Evolutionary conservation across 805 yeast genomes (phyloP).

Genomic region (Ogataea minuta): DNA sequence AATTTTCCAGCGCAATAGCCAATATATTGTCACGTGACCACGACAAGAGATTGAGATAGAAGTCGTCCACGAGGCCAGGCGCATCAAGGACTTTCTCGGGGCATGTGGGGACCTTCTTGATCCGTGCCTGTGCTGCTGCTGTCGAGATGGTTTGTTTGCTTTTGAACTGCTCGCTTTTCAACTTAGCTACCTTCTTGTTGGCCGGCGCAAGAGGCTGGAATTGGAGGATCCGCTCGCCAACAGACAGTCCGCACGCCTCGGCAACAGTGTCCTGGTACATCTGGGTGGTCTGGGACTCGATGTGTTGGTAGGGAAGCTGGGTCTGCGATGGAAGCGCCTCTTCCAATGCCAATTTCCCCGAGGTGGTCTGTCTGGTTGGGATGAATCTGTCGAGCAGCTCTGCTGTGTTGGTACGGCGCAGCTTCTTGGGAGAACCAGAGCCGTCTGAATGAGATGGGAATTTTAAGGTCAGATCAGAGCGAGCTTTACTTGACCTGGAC

Average conservation of each 20-base stretch:
- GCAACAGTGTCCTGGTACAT: conserved; percentile 82
- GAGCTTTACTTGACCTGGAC: conserved; percentile 23
- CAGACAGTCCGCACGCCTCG: conserved; percentile 87
- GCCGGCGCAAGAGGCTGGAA: conserved; percentile 88
- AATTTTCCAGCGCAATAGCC: conserved; percentile 83
- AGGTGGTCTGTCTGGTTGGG: conserved; percentile 52
- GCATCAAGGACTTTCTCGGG: conserved; percentile 96
- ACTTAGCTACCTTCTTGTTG: conserved; percentile 27
- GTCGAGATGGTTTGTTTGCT: conserved; percentile 32
- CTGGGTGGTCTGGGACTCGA: conserved; percentile 50
- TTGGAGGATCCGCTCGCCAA: conserved; percentile 78
- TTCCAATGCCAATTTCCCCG: conserved; percentile 40
- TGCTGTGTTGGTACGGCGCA: conserved; percentile 36
- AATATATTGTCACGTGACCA: conserved; percentile 84
- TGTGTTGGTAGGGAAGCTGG: conserved; percentile 51
- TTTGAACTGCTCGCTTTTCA: conserved; percentile 20
- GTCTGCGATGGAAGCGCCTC: conserved; percentile 21
- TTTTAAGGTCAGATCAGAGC: conserved; percentile 7
- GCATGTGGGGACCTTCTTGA: conserved; percentile 76
- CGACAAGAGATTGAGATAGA: conserved; percentile 77
- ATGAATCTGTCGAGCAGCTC: conserved; percentile 53
- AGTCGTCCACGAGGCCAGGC: conserved; percentile 91
- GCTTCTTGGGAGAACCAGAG: conserved; percentile 27
- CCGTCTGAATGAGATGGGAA: conserved; percentile 11
- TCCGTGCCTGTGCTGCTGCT: conserved; percentile 58